A percentile compares a stretch with the other conserved stretches of the same genome.
These are phyloP conservation scores for Rhizopogon sp. DNA, from an alignment of 768 basidiomycete species.

Conservation along the genomic window DNA sequence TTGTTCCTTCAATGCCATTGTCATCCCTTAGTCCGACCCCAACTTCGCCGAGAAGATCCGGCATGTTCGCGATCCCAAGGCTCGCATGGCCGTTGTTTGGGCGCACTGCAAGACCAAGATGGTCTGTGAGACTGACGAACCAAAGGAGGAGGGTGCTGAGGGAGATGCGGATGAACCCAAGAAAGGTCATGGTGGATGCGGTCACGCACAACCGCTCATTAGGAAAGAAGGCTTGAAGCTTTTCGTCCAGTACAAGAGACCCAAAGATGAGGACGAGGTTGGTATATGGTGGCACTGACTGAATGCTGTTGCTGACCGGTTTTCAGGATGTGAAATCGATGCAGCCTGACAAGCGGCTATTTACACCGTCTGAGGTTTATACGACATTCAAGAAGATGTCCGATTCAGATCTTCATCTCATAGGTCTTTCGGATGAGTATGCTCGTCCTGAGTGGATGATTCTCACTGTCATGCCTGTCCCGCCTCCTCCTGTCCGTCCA, in stretches of 20 bases:
- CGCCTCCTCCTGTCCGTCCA: slow-evolving; percentile 95
- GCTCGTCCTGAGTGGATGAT: slow-evolving; percentile 99
- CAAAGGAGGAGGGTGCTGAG: slow-evolving; percentile 79
- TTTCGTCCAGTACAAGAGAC: slow-evolving; percentile 89
- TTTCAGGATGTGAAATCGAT: slow-evolving; percentile 71
- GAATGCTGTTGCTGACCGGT: slow-evolving; percentile 8
- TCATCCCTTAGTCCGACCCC: slow-evolving; percentile 64
- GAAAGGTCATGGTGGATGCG: slow-evolving; percentile 96
- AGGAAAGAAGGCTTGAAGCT: slow-evolving; percentile 95
- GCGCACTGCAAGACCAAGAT: slow-evolving; percentile 82
- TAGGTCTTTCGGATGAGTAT: slow-evolving; percentile 93
- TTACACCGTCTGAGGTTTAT: slow-evolving; percentile 87
- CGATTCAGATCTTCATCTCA: slow-evolving; percentile 77
- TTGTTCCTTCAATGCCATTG: slow-evolving; percentile 18
- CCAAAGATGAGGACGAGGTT: slow-evolving; percentile 95
- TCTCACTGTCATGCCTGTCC: slow-evolving; percentile 93
- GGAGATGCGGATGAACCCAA: slow-evolving; percentile 63
- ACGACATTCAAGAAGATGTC: slow-evolving; percentile 95
- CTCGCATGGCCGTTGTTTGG: slow-evolving; percentile 85
- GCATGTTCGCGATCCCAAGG: slow-evolving; percentile 81
- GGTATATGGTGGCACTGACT: slow-evolving; percentile 24
- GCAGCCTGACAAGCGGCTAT: slow-evolving; percentile 77
- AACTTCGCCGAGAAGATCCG: slow-evolving; percentile 84
- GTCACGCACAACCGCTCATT: slow-evolving; percentile 83
- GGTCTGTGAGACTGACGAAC: slow-evolving; percentile 84